A percentile compares a stretch with the other conserved stretches of the same genome.
Conservation (phyloP, 202 grass and related monocot genomes). For the Hordeum pubiflorum region DNA sequence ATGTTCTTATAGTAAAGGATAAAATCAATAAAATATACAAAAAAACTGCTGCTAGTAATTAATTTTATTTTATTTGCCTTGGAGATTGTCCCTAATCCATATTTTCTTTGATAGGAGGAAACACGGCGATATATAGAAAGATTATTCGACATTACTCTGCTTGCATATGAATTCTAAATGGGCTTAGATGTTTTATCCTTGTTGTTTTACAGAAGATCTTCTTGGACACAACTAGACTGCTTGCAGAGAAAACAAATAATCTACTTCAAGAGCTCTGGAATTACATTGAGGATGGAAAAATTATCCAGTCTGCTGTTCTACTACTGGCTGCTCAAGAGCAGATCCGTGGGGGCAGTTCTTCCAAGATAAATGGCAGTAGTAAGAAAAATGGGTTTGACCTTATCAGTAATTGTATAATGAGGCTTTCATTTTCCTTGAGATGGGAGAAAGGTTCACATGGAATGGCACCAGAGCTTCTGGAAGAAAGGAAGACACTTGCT, state of each 20-base stretch:
- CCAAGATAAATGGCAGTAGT: neutral
- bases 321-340: conserved; percentile 20
- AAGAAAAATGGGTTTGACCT: conserved; percentile 14
- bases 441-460: conserved; percentile 1
- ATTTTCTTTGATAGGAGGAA: neutral
- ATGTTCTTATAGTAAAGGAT: neutral
- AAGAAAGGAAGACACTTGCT: neutral
- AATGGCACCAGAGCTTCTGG: neutral
- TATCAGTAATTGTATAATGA: neutral
- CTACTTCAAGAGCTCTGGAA: conserved; percentile 7
- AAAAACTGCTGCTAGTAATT: neutral
- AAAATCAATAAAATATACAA: neutral
- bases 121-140: neutral
- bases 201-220: conserved; percentile 5
- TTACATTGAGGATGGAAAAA: conserved; percentile 11
- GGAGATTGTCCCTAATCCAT: neutral
- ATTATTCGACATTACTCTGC: neutral
- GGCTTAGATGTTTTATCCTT: neutral
- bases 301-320: conserved; percentile 11
- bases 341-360: neutral
- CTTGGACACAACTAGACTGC: conserved; percentile 22
- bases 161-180: neutral
- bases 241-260: conserved; percentile 12
- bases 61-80: neutral
- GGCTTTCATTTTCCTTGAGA: neutral